Evolutionary conservation across 768 basidiomycete species (phyloP).

Genomic region (Rhizopogon vinicolor): DNA sequence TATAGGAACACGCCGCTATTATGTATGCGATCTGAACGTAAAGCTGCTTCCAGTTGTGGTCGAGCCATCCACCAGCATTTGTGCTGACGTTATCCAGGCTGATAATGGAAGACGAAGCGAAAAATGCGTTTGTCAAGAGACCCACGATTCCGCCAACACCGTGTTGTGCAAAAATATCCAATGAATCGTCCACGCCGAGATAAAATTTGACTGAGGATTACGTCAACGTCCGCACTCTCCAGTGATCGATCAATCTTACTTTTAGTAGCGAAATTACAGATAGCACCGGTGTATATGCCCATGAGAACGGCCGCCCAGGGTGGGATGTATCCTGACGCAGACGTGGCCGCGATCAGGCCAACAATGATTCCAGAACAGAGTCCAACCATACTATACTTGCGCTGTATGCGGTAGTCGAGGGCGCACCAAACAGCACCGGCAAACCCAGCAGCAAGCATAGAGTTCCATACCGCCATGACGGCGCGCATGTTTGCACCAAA

Average conservation of each 20-base stretch:
- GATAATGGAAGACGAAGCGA: constrained; percentile 62
- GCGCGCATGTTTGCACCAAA: constrained; percentile 87
- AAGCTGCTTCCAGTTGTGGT: constrained; percentile 76
- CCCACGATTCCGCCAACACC: constrained; percentile 82
- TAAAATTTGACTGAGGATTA: constrained; percentile 55
- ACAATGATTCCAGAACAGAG: constrained; percentile 90
- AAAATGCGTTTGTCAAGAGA: constrained; percentile 69
- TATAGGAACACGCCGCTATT: constrained; percentile 51
- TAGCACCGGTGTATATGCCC: constrained; percentile 65
- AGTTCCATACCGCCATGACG: constrained; percentile 82
- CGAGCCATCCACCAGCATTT: constrained; percentile 62
- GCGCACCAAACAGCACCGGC: constrained; percentile 84
- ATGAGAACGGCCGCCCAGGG: constrained; percentile 74
- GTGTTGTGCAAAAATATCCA: constrained; percentile 94
- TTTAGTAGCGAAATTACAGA: constrained; percentile 84
- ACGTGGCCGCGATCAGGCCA: constrained; percentile 85
- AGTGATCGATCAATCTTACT: constrained; percentile 34
- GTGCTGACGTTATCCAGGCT: constrained; percentile 63
- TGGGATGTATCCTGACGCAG: constrained; percentile 77
- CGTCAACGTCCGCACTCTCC: constrained; percentile 7
- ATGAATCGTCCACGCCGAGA: constrained; percentile 78
- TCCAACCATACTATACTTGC: constrained; percentile 86
- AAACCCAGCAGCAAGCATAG: constrained; percentile 80
- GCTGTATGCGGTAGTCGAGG: constrained; percentile 73
- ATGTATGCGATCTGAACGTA: constrained; percentile 73